phyloP scores from a whole-genome alignment of 2,329 filamentous ascomycete genomes.

The Aspergillus sp. region DNA sequence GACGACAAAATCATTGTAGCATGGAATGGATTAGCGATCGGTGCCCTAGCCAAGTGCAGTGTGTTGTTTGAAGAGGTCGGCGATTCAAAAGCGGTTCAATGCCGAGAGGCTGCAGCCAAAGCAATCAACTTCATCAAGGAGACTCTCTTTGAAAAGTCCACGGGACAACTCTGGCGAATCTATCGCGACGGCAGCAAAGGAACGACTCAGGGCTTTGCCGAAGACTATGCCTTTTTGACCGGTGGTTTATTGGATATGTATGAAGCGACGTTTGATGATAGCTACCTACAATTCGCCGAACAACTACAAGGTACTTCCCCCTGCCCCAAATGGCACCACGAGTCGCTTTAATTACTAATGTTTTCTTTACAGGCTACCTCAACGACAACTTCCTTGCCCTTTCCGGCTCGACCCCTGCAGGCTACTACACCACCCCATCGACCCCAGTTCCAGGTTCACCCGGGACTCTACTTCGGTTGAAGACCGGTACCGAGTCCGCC shows the following conservation, averaged over 20 bases:
- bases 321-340: not conserved
- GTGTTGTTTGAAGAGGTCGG: constrained; percentile 64
- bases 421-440: constrained; percentile 44
- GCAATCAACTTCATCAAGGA: constrained; percentile 71
- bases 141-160: constrained; percentile 68
- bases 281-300: constrained; percentile 77
- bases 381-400: constrained; percentile 75
- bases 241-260: constrained; percentile 82
- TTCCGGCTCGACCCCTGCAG: constrained; percentile 38
- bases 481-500: constrained; percentile 92
- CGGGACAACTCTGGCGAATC: constrained; percentile 68
- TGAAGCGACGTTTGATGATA: constrained; percentile 74
- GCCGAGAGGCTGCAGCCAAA: constrained; percentile 64
- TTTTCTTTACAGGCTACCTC: constrained; percentile 59
- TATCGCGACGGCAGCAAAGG: constrained; percentile 67
- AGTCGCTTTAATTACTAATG: constrained; percentile 10
- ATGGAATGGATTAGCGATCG: constrained; percentile 88
- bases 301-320: constrained; percentile 66
- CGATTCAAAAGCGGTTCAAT: constrained; percentile 58
- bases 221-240: constrained; percentile 91
- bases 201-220: constrained; percentile 73
- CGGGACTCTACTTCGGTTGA: constrained; percentile 72
- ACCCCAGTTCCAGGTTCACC: constrained; percentile 61
- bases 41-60: constrained; percentile 74
- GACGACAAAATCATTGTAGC: constrained; percentile 87